phyloP scores from a whole-genome alignment of 2,329 filamentous ascomycete genomes.

The Fusarium hostae region DNA sequence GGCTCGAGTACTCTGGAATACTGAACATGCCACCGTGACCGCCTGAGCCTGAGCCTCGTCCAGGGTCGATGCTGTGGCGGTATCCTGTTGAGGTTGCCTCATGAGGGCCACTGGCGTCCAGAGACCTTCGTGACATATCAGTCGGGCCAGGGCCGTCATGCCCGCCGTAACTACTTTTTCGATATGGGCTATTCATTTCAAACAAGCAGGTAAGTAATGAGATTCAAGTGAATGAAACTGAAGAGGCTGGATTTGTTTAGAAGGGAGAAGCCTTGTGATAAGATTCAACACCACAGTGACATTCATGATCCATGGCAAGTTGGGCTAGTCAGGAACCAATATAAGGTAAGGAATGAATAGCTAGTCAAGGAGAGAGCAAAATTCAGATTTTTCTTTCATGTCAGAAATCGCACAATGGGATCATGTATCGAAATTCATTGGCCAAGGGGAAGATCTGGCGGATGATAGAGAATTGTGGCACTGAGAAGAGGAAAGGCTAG shows the following conservation, averaged over 20 bases:
- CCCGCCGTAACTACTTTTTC: constrained; percentile 22
- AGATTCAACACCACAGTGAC: constrained; percentile 17
- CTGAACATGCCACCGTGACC: constrained; percentile 36
- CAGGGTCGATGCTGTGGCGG: constrained; percentile 27
- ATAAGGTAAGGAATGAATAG: constrained; percentile 12
- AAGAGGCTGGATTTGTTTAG: constrained; percentile 11
- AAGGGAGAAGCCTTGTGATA: constrained; percentile 1
- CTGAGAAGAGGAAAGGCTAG: constrained; percentile 4
- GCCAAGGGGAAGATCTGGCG: background rate
- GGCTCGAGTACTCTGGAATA: constrained; percentile 34
- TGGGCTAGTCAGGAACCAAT: constrained; percentile 13
- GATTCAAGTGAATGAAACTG: background rate
- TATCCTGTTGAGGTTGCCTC: constrained; percentile 22
- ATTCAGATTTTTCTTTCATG: background rate
- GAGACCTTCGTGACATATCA: constrained; percentile 26
- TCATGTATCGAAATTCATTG: background rate
- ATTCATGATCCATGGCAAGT: background rate
- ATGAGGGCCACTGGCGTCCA: constrained; percentile 11
- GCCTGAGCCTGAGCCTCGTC: constrained; percentile 15
- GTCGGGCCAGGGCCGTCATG: constrained; percentile 10
- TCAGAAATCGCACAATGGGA: background rate
- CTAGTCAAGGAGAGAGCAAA: background rate
- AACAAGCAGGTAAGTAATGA: background rate
- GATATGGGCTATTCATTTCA: constrained; percentile 23
- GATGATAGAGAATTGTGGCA: constrained; percentile 9